Evolutionary conservation across 345 rosid species (phyloP).

Genomic region (Xanthoceras sorbifolium): DNA sequence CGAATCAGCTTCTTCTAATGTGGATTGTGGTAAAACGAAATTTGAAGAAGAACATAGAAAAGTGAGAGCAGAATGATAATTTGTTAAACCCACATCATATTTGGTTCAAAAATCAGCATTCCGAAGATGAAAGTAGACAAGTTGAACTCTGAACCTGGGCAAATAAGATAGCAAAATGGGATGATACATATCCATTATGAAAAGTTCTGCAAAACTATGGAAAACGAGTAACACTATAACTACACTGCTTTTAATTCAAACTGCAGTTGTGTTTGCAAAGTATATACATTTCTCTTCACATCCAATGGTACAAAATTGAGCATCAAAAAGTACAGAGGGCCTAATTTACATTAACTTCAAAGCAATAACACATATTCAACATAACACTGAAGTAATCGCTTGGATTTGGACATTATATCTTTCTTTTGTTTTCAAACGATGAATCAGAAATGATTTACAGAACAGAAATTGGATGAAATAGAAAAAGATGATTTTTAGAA

Average conservation of each 20-base stretch:
- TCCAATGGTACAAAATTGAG: not conserved
- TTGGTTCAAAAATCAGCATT: not conserved
- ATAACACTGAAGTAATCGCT: not conserved
- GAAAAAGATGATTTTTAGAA: not conserved
- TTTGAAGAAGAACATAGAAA: too few species aligned
- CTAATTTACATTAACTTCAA: not conserved
- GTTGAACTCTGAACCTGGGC: not conserved
- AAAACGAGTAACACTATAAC: not conserved
- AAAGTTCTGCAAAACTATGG: not conserved
- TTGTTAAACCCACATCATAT: not conserved
- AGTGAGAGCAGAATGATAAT: too few species aligned
- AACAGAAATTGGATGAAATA: not conserved
- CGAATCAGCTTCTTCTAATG: too few species aligned
- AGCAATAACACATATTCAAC: not conserved
- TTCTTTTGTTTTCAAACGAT: slow-evolving; percentile 7
- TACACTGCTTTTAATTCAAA: not conserved
- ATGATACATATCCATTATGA: not conserved
- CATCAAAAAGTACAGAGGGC: not conserved
- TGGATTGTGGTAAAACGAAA: too few species aligned
- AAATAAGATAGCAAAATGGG: not conserved
- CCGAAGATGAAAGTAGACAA: not conserved
- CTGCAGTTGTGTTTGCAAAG: not conserved
- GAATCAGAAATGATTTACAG: not conserved
- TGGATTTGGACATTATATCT: not conserved
- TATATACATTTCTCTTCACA: not conserved